A percentile compares a stretch with the other conserved stretches of the same genome.
Evolutionary conservation across 148 eudicot genomes (phyloP).

Genomic region (Rhododendron vialii): DNA sequence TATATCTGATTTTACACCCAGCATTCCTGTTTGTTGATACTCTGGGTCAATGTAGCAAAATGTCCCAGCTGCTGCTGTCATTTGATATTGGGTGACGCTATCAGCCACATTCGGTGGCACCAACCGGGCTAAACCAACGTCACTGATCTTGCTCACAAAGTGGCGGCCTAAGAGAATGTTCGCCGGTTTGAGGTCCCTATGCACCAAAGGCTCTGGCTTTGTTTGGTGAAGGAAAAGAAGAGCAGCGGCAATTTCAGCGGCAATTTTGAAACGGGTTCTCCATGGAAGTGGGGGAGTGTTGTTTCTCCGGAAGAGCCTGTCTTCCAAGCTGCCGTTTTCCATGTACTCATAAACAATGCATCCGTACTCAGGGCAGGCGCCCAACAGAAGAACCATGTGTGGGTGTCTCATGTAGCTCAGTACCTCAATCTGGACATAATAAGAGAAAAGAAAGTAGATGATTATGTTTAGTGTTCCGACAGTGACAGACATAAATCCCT

Average conservation of each 20-base stretch:
- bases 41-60: constrained; percentile 92
- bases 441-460: not conserved
- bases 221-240: constrained; percentile 69
- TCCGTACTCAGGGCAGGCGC: constrained; percentile 79
- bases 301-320: constrained; percentile 53
- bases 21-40: constrained; percentile 75
- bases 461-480: not conserved
- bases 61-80: constrained; percentile 87
- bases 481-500: not conserved
- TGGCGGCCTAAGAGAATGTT: constrained; percentile 65
- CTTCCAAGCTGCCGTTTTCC: constrained; percentile 83
- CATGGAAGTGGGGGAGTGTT: constrained; percentile 65
- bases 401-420: constrained; percentile 78
- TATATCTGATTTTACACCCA: constrained; percentile 68
- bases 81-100: constrained; percentile 46
- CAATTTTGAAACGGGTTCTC: constrained; percentile 58
- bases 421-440: constrained; percentile 60
- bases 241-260: constrained; percentile 62
- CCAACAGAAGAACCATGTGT: constrained; percentile 79
- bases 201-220: constrained; percentile 82
- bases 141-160: constrained; percentile 64
- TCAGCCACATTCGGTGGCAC: constrained; percentile 59
- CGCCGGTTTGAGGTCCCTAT: constrained; percentile 85
- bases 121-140: constrained; percentile 69
- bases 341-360: constrained; percentile 80